These are phyloP conservation scores for Penicillium sp. DNA, from an alignment of 2,329 filamentous ascomycete species.

Conservation along the genomic window DNA sequence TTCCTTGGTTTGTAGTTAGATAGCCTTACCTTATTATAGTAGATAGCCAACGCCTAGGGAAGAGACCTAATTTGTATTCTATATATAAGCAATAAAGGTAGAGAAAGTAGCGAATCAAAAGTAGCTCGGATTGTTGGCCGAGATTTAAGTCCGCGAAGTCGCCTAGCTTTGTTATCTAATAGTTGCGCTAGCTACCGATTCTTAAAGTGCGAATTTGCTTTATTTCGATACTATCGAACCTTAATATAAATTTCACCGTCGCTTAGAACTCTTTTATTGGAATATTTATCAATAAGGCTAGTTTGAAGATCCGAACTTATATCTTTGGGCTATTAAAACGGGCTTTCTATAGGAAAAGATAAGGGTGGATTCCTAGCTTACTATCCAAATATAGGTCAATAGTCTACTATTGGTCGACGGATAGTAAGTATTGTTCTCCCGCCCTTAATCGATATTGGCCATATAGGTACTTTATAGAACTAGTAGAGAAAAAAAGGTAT, in stretches of 20 bases:
- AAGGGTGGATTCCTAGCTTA: constrained; percentile 11
- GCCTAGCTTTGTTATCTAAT: constrained; percentile 14
- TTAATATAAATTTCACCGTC: constrained; percentile 22
- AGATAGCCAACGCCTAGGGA: constrained; percentile 2
- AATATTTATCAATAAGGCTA: constrained; percentile 17
- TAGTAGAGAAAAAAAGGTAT: constrained; percentile 16
- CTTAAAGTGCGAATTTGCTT: constrained; percentile 17
- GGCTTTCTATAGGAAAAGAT: constrained; percentile 1
- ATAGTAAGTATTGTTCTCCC: constrained; percentile 15
- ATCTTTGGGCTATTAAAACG: constrained; percentile 11
- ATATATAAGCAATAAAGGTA: constrained; percentile 5
- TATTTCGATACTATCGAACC: constrained; percentile 19
- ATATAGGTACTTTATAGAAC: constrained; percentile 24
- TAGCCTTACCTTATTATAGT: constrained; percentile 4
- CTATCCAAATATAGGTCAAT: constrained; percentile 28
- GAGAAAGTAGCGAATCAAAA: constrained; percentile 6
- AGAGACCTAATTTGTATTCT: constrained; percentile 5
- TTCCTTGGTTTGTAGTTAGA: neutral
- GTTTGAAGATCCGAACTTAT: constrained; percentile 9
- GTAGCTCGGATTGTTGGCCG: constrained; percentile 3
- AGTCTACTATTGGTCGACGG: constrained; percentile 24
- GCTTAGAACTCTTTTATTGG: constrained; percentile 16
- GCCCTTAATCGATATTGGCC: constrained; percentile 23
- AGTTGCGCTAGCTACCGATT: constrained; percentile 13
- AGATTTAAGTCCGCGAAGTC: constrained; percentile 10